Evolutionary conservation across 2,329 filamentous ascomycete genomes (phyloP), one percentile per base, ranked within the genome.

Genomic region (Ascochyta koolunga): DNA sequence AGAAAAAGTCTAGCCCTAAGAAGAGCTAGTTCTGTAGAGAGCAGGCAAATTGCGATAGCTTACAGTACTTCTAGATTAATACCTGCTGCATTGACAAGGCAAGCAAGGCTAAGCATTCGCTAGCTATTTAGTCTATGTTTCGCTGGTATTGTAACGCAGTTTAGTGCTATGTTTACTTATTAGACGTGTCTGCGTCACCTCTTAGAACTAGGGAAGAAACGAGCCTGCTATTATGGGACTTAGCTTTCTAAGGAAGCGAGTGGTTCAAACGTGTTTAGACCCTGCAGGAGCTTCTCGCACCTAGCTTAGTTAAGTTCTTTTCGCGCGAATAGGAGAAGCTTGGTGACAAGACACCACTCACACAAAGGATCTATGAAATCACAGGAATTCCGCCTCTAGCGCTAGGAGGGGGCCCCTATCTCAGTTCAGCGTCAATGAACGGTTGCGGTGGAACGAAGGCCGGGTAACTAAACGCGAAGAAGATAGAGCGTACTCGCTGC

Each of bases 211-310:
- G 16, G 27, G 10, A 9, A 31, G 27, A 3, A 37, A 7, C 6
- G 33, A 50, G 22, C 56, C 15, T 44, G 48, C 32, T 37, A 18
- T 13, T 2, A 24, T 24, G 22, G 22, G 22, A 24, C 4, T 24
- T 7, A 25, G 24, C 7, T 6, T 25, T 25, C 24, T 9, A 9
- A 25, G 24, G 18, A 29, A 50, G 51, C 39, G 6, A 9, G n/a
- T 62, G 57, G 54, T 60, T 58, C 9, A 58, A 11, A 0, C 25
- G 57, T 48, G 57, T 52, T 21, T 62, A 54, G 57, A 62, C 59
- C 0, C 42, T 62, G 0, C 54, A 60, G 6, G 59, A 62, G 5
- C 59, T 41, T 16, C 24, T 41, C 18, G 24, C 24, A 21, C 38
- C 38, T 2, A 21, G 16, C 38, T 4, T 18, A 7, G 15, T 41